A percentile compares a stretch with the other conserved stretches of the same genome.
Conservation (phyloP, 352 stramenopile genomes). For the Phytophthora niederhauseri region DNA sequence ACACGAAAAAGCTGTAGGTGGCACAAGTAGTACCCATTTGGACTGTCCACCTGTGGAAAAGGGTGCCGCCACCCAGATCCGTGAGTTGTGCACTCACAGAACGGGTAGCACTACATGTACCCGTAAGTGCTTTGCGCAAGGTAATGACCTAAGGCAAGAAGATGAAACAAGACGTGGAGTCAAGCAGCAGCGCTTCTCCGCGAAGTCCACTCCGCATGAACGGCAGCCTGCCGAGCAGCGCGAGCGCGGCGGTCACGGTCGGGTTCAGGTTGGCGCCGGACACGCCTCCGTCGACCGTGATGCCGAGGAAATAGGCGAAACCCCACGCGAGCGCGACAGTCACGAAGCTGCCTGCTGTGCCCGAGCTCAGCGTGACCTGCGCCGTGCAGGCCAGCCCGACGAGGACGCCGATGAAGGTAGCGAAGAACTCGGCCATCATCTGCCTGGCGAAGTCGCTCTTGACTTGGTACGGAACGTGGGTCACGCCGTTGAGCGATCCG, state of each 20-base stretch:
- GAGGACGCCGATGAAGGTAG: slow-evolving; percentile 55
- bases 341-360: slow-evolving; percentile 48
- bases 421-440: slow-evolving; percentile 61
- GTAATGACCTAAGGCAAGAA: slow-evolving; percentile 67
- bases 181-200: slow-evolving; percentile 5
- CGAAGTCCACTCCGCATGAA: slow-evolving; percentile 15
- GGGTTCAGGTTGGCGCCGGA: slow-evolving; percentile 63
- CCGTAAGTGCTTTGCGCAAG: background rate
- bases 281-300: slow-evolving; percentile 47
- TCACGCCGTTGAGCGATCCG: slow-evolving; percentile 5
- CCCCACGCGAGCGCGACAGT: slow-evolving; percentile 63
- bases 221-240: slow-evolving; percentile 43
- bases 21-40: background rate
- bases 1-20: background rate
- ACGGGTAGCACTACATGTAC: background rate
- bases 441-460: slow-evolving; percentile 47
- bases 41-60: background rate
- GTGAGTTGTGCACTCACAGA: background rate
- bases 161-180: slow-evolving; percentile 25
- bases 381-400: slow-evolving; percentile 58
- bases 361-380: slow-evolving; percentile 49
- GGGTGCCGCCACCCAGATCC: background rate
- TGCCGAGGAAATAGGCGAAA: slow-evolving; percentile 59
- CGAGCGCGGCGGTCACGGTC: slow-evolving; percentile 55
- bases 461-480: slow-evolving; percentile 21